Base-by-base conservation (phyloP, 2,329 filamentous ascomycete genomes). In the Sporothrix inflata region DNA sequence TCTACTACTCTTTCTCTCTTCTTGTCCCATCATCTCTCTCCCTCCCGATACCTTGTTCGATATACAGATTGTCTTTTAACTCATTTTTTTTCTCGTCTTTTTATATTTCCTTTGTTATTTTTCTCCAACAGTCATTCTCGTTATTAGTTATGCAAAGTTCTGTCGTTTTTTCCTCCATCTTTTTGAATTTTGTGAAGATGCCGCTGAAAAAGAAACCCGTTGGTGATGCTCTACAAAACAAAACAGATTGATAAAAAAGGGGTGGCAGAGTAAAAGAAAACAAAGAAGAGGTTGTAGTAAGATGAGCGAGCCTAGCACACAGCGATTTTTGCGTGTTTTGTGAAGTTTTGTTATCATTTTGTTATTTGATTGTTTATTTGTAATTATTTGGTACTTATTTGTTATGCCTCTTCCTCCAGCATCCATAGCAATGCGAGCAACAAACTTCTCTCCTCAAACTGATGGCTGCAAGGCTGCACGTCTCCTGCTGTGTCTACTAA, bases 1-100 rank as follows among this genome's bases (percentile, higher is more conserved):
- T 65, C 38, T 45, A 45, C 60, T 45, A 65, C 60, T 75, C 73
- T 77, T 75, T 75, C 74, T 76, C 73, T 40, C 30, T 55, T 40
- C 57, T 65, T 45, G 16, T 51, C 34, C 14, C 38, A 57, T 55
- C 34, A 55, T 60, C 60, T 27, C 47, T 55, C 60, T 60, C 34
- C 40, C 72, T 69, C 70, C 69, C 71, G 74, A 85, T 85, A 85
- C 83, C 83, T 84, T 84, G 82, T 85, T 83, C 81, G 76, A 79
- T 79, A 80, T 79, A 79, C 75, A 77, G 74, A 76, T 76, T 78
- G 74, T 70, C 72, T 69, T 61, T 71, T 30, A 74, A 74, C 76
- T 63, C 60, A 65, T 55, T 70, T 57, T 45, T 11, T 47, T 51
- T 34, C 47, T 57, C 53, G 40, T 68, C 24, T 8, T 47, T 30